Base-by-base conservation (phyloP, 495 filamentous ascomycete genomes). In the Elasticomyces elasticus region DNA sequence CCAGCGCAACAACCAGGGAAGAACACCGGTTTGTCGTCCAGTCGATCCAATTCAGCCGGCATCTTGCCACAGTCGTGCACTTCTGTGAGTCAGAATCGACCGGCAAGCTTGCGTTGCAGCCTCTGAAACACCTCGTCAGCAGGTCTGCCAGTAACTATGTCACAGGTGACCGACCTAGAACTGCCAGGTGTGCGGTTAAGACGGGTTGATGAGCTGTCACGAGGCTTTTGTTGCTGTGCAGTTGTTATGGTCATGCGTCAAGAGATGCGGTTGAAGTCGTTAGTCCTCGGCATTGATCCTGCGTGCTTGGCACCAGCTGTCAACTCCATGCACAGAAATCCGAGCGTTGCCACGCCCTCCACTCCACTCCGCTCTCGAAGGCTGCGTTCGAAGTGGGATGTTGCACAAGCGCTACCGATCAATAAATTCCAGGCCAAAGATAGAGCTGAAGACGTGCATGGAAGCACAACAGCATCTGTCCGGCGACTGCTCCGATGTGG, bases 1-100 rank as follows among this genome's bases (percentile, higher is more conserved):
- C 65, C 64, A n/a, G 74, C 61, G 51, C 78, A 80, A 64, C 74
- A 77, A 46, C 72, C 67, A 9, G 74, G 61, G 47, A 65, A 57
- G 45, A 24, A 25, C 17, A 24, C 23, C 5, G 45, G 45, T 31
- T 49, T 22, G 46, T 41, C 52, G 44, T 33, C 25, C 12, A 15
- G 31, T 15, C 24, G 17, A 24, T 11, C 4, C 24, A 27, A 13
- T 3, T 20, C 50, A 20, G 12, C 12, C 12, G 38, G 17, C 20
- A 37, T 49, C 19, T 45, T 25, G 51, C 20, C 28, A 23, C 31
- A 26, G 31, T 38, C 30, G 31, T 17, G 49, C 33, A 33, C 28
- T 45, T 10, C 2, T 49, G 47, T 55, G 52, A 56, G 53, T 61
- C 58, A 56, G 52, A 33, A 43, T n/a, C n/a, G 47, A 33, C 52